Evolutionary conservation across 2,329 filamentous ascomycete species (phyloP).

Genomic region (Sphaerulina populicola): DNA sequence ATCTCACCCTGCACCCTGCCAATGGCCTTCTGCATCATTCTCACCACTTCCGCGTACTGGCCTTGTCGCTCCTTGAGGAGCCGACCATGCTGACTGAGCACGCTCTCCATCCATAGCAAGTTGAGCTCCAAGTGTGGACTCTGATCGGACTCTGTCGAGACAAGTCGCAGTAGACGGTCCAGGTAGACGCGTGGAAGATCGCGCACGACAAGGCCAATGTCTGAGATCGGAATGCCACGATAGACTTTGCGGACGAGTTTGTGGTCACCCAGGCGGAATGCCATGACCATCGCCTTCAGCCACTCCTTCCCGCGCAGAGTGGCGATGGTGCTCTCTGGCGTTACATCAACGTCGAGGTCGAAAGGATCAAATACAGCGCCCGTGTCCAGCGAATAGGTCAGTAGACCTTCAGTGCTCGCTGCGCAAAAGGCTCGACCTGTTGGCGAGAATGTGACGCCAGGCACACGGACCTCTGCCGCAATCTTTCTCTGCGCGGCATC

Average conservation of each 20-base stretch:
- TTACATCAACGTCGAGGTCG: slow-evolving; percentile 89
- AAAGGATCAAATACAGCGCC: slow-evolving; percentile 86
- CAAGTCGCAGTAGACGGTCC: slow-evolving; percentile 72
- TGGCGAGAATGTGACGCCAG: slow-evolving; percentile 76
- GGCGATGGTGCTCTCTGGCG: slow-evolving; percentile 59
- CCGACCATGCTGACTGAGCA: slow-evolving; percentile 71
- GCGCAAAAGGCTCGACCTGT: slow-evolving; percentile 87
- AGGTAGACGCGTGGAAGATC: slow-evolving; percentile 80
- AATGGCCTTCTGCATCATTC: slow-evolving; percentile 73
- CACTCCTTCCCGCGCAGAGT: slow-evolving; percentile 74
- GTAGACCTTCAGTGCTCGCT: slow-evolving; percentile 83
- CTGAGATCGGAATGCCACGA: slow-evolving; percentile 65
- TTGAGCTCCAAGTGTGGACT: slow-evolving; percentile 94
- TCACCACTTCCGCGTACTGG: slow-evolving; percentile 73
- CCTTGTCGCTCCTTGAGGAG: slow-evolving; percentile 74
- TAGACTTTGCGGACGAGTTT: slow-evolving; percentile 78
- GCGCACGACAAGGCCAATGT: slow-evolving; percentile 69
- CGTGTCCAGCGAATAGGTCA: slow-evolving; percentile 87
- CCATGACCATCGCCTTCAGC: slow-evolving; percentile 90
- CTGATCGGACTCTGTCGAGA: slow-evolving; percentile 78
- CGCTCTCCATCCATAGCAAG: slow-evolving; percentile 78
- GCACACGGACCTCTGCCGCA: slow-evolving; percentile 74
- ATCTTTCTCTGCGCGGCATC: slow-evolving; percentile 73
- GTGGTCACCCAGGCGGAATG: slow-evolving; percentile 86
- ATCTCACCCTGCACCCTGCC: slow-evolving; percentile 74